Evolutionary conservation across 495 filamentous ascomycete genomes (phyloP).

Genomic region (Glarea lozoyensis): DNA sequence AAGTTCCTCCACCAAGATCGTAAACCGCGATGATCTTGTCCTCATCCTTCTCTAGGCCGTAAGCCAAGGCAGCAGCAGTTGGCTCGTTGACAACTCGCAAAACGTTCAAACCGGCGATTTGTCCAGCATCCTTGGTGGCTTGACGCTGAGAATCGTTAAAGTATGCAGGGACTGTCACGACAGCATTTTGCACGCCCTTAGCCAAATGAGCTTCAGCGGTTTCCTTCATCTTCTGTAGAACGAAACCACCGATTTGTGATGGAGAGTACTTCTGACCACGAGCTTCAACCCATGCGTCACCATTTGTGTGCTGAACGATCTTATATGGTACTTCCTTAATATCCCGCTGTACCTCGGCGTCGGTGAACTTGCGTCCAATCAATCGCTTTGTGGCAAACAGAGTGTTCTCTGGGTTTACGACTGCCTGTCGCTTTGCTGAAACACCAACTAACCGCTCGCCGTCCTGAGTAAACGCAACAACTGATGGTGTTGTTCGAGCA

Average conservation of each 20-base stretch:
- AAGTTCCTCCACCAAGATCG: slow-evolving; percentile 97
- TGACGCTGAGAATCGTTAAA: slow-evolving; percentile 98
- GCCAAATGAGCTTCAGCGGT: slow-evolving; percentile 86
- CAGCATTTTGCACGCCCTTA: slow-evolving; percentile 87
- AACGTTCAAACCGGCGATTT: slow-evolving; percentile 91
- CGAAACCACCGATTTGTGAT: slow-evolving; percentile 94
- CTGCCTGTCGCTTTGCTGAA: slow-evolving; percentile 96
- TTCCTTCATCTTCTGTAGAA: slow-evolving; percentile 98
- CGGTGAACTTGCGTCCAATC: slow-evolving; percentile 97
- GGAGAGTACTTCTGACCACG: slow-evolving; percentile 97
- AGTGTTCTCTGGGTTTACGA: slow-evolving; percentile 98
- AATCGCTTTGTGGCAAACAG: slow-evolving; percentile 99
- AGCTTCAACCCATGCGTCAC: slow-evolving; percentile 95
- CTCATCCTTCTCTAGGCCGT: slow-evolving; percentile 87
- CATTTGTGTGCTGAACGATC: slow-evolving; percentile 96
- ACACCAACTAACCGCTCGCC: slow-evolving; percentile 97
- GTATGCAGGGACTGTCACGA: slow-evolving; percentile 94
- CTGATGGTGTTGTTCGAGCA: slow-evolving; percentile 92
- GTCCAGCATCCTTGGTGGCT: slow-evolving; percentile 95
- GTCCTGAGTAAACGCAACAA: slow-evolving; percentile 94
- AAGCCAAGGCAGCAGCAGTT: slow-evolving; percentile 88
- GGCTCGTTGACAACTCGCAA: slow-evolving; percentile 97
- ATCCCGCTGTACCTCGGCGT: slow-evolving; percentile 92
- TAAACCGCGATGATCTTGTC: slow-evolving; percentile 92
- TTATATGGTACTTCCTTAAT: slow-evolving; percentile 99